Evolutionary conservation across 1,284 basidiomycete species (phyloP), one percentile per base, ranked within the genome.

Genomic region (Tilletia indica): DNA sequence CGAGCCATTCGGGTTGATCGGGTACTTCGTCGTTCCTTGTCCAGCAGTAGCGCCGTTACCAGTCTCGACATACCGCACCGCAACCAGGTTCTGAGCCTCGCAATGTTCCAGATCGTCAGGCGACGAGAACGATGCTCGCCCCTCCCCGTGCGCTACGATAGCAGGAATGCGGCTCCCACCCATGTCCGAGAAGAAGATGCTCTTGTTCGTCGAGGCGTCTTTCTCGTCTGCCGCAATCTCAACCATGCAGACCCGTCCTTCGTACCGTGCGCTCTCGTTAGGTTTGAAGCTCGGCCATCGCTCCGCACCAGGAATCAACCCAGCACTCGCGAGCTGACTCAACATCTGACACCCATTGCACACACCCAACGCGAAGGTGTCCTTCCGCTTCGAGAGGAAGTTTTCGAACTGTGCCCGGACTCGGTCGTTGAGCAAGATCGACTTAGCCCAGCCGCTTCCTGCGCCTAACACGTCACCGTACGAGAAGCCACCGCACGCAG

Each of bases 341-440:
- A 99, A 89, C 88, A 98, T 93, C 86, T 99, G 96, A 85, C 96
- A 99, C 5, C 96, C 96, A 83, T 99, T 99, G 87, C 97, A 99
- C 38, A 99, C 94, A 31, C 91, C 97, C 31, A 99, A 88, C 0
- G 93, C 89, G 84, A 98, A 99, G 0, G 93, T 93, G 80, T 91
- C 88, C 19, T 89, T 85, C 58, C 93, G 77, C 36, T 74, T 88
- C 63, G 87, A 84, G 87, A 98, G 97, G 88, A 98, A 99, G 14
- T 85, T 85, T 11, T 86, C 82, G 84, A 99, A 97, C 82, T 94
- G 91, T 42, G 84, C 86, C 39, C 92, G 88, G 1, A 93, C 92
- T 2, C 85, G 87, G 39, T 88, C 86, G 85, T 97, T 91, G 67
- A 97, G 89, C 39, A 97, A 88, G 38, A 94, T 91, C 19, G 94